phyloP scores from a whole-genome alignment of 805 yeast genomes.

The Candida peoriensis region DNA sequence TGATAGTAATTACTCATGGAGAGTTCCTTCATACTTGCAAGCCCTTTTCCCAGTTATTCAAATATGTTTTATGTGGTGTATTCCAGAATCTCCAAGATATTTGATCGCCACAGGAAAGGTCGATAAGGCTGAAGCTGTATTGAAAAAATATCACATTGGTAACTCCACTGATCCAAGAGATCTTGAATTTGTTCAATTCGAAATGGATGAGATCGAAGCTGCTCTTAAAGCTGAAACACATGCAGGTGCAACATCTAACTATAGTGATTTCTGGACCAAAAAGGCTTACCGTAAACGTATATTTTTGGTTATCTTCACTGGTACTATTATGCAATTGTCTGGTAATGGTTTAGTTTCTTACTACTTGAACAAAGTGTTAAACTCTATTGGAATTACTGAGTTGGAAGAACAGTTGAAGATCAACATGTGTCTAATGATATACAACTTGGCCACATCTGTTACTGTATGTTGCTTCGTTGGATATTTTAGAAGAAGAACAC shows the following conservation, averaged over 20 bases:
- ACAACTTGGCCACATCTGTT: slow-evolving; percentile 32
- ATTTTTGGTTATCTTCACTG: slow-evolving; percentile 29
- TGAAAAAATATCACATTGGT: slow-evolving; percentile 35
- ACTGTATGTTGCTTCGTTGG: slow-evolving; percentile 21
- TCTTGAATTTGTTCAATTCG: slow-evolving; percentile 29
- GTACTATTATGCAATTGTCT: slow-evolving; percentile 37
- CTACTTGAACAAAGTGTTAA: slow-evolving; percentile 44
- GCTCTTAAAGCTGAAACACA: slow-evolving; percentile 36
- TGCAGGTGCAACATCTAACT: slow-evolving; percentile 26
- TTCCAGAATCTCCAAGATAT: slow-evolving; percentile 50
- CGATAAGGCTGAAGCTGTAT: slow-evolving; percentile 38
- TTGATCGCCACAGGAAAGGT: slow-evolving; percentile 34
- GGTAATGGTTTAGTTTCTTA: slow-evolving; percentile 49
- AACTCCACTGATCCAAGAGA: slow-evolving; percentile 21
- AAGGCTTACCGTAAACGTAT: slow-evolving; percentile 37
- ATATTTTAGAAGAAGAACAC: slow-evolving; percentile 30
- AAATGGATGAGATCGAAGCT: slow-evolving; percentile 34
- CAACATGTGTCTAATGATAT: slow-evolving; percentile 44
- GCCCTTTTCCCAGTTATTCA: slow-evolving; percentile 42
- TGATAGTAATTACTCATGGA: slow-evolving; percentile 38
- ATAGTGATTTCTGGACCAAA: slow-evolving; percentile 31
- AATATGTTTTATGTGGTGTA: slow-evolving; percentile 27
- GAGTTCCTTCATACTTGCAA: slow-evolving; percentile 49
- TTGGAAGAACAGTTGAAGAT: slow-evolving; percentile 38
- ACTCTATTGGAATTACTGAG: slow-evolving; percentile 47